Evolutionary conservation across 2,329 filamentous ascomycete genomes (phyloP).

Genomic region (Aspergillus persii): DNA sequence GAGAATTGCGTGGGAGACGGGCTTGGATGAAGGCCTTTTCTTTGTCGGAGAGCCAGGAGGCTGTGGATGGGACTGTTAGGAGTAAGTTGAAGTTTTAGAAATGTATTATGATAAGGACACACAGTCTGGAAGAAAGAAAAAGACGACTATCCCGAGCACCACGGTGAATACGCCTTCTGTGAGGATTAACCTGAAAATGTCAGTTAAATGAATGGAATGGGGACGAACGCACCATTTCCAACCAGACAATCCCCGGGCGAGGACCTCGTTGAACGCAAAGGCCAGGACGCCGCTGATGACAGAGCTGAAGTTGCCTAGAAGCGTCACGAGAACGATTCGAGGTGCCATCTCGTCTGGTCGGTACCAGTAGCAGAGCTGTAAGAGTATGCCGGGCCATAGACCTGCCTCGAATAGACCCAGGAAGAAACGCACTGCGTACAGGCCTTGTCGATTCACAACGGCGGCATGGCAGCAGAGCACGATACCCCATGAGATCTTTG

Average conservation of each 20-base stretch:
- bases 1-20: slow-evolving; percentile 1
- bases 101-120: neutral
- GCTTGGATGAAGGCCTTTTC: slow-evolving; percentile 1
- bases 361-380: slow-evolving; percentile 10
- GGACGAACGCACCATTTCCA: slow-evolving; percentile 6
- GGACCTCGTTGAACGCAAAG: slow-evolving; percentile 4
- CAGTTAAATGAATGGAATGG: no score
- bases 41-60: slow-evolving; percentile 1
- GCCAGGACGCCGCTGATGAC: slow-evolving; percentile 8
- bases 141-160: neutral
- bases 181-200: neutral
- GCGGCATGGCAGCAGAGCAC: slow-evolving; percentile 7
- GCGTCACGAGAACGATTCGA: neutral
- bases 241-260: neutral
- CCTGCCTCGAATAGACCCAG: slow-evolving; percentile 9
- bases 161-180: neutral
- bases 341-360: slow-evolving; percentile 5
- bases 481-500: neutral
- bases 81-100: neutral
- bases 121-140: neutral
- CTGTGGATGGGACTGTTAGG: neutral
- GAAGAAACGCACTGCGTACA: slow-evolving; percentile 7
- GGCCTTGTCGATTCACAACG: slow-evolving; percentile 3
- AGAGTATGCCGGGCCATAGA: slow-evolving; percentile 4
- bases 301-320: neutral